A percentile compares a stretch with the other conserved stretches of the same genome.
Evolutionary conservation across 129 eudicot genomes (phyloP).

Genomic region (Flaveria trinervia): DNA sequence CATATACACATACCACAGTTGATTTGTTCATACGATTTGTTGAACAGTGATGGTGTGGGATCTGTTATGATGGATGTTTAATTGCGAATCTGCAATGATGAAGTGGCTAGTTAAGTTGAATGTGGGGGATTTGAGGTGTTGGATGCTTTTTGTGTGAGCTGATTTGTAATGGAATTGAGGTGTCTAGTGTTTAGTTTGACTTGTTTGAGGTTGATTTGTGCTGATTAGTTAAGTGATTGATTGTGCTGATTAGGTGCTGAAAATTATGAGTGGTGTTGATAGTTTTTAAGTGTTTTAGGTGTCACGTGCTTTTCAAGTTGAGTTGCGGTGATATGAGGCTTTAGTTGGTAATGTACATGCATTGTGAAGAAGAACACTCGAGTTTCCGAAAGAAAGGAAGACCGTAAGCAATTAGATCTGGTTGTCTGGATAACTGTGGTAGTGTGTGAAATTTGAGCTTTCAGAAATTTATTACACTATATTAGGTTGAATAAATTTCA

Average conservation of each 20-base stretch:
- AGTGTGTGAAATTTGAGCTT: not conserved
- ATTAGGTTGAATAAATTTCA: not conserved
- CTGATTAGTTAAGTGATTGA: not conserved
- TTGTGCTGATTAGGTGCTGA: not conserved
- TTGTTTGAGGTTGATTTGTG: not conserved
- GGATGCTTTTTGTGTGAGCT: constrained; percentile 1
- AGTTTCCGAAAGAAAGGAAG: not conserved
- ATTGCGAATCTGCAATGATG: not conserved
- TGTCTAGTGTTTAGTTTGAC: not conserved
- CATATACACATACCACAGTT: not conserved
- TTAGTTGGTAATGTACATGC: not conserved
- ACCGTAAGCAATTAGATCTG: constrained; percentile 3
- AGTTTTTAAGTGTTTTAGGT: not conserved
- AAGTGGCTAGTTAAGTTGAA: not conserved
- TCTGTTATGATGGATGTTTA: constrained; percentile 1
- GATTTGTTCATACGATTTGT: not conserved
- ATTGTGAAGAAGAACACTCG: not conserved
- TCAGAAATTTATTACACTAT: not conserved
- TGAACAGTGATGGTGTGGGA: constrained; percentile 16
- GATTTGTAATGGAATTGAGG: not conserved
- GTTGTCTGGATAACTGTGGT: not conserved
- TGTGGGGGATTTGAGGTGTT: not conserved
- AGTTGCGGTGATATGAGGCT: not conserved
- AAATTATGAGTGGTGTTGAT: not conserved
- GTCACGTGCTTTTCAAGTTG: not conserved